Evolutionary conservation across 306 rosid species (phyloP).

Genomic region (Clitoria ternatea): DNA sequence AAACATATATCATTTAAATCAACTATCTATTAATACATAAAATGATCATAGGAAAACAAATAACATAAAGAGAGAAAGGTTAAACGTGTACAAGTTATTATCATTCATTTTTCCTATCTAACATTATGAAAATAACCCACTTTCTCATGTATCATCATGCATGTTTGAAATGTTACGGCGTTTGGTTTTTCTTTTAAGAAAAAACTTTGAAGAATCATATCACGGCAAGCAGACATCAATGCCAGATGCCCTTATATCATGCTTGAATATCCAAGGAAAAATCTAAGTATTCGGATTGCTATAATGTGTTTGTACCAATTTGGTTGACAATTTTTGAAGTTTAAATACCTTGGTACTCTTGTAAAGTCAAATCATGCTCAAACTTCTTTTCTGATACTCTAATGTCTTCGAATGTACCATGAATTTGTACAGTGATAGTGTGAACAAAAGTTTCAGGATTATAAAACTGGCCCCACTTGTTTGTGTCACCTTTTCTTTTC

Average conservation of each 20-base stretch:
- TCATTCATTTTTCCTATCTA: constrained; percentile 25
- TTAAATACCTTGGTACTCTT: constrained; percentile 27
- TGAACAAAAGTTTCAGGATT: constrained; percentile 14
- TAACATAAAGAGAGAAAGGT: background rate
- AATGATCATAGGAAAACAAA: background rate
- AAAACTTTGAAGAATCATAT: constrained; percentile 29
- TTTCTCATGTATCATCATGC: constrained; percentile 36
- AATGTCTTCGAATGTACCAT: constrained; percentile 13
- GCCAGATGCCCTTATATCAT: constrained; percentile 30
- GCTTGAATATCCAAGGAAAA: constrained; percentile 6
- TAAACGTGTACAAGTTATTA: constrained; percentile 22
- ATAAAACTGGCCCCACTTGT: constrained; percentile 43
- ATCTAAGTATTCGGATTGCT: constrained; percentile 5
- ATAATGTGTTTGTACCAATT: constrained; percentile 58
- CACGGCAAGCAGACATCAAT: constrained; percentile 22
- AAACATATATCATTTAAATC: too few relatives aligned
- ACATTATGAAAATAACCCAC: constrained; percentile 20
- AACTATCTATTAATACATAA: too few relatives aligned
- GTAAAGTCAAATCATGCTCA: constrained; percentile 44
- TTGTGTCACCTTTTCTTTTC: constrained; percentile 31
- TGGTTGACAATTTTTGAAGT: constrained; percentile 35
- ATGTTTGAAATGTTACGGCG: constrained; percentile 25
- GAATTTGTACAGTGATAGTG: constrained; percentile 15
- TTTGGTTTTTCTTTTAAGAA: constrained; percentile 19
- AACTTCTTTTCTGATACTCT: background rate